A percentile compares a stretch with the other conserved stretches of the same genome.
These are phyloP conservation scores for Arabidopsis arenosa DNA, from an alignment of 345 rosid species.

Conservation along the genomic window DNA sequence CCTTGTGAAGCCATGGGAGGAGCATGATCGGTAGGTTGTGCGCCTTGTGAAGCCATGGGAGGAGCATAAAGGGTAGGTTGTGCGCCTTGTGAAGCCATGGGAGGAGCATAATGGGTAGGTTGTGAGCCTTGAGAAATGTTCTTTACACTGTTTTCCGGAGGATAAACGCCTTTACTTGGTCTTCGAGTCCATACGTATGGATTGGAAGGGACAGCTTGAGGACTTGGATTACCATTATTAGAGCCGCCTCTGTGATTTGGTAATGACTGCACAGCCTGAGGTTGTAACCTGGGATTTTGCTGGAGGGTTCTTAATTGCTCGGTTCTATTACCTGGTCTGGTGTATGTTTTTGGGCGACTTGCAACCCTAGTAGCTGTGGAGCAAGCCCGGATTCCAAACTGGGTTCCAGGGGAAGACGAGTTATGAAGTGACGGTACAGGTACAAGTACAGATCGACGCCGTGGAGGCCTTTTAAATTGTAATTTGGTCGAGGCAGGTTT, in stretches of 20 bases:
- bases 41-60: background rate
- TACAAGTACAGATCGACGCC: background rate
- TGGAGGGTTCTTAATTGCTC: conserved; percentile 20
- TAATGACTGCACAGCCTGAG: conserved; percentile 33
- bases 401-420: conserved; percentile 23
- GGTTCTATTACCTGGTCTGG: conserved; percentile 37
- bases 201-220: conserved; percentile 43
- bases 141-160: background rate
- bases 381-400: conserved; percentile 45
- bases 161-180: conserved; percentile 3
- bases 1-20: too few species aligned
- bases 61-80: background rate
- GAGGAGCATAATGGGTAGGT: background rate
- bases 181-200: background rate
- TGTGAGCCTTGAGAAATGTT: conserved; percentile 9
- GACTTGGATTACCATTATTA: conserved; percentile 31
- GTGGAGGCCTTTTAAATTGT: conserved; percentile 21
- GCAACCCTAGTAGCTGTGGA: conserved; percentile 40
- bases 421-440: conserved; percentile 12
- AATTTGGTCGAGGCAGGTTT: conserved; percentile 26
- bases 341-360: conserved; percentile 31
- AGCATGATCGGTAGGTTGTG: background rate
- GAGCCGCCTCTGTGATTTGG: conserved; percentile 37
- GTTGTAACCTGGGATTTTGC: conserved; percentile 37
- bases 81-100: background rate